Evolutionary conservation across 805 yeast species (phyloP), one percentile per base, ranked within the genome.

Genomic region (Nakazawaea wyomingensis): DNA sequence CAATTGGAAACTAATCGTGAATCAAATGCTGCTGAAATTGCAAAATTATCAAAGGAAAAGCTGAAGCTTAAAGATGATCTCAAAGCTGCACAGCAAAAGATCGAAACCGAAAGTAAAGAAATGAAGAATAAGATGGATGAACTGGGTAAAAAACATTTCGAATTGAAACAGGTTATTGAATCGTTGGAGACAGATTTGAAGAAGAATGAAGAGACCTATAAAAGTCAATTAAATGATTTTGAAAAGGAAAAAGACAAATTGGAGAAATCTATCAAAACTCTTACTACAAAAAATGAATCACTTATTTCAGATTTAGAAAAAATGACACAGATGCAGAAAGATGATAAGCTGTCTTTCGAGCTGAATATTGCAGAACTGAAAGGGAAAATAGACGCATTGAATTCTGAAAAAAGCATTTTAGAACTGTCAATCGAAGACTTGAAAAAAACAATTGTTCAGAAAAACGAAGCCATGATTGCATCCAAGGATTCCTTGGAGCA

Each of bases 161-260:
- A 32, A n/a, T 20, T 16, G 8, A 14, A 8, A 9, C 8, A 32
- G 35, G n/a, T 5, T 8, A 8, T 11, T 8, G 20, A 8, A 17
- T 6, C n/a, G n/a, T 19, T 16, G n/a, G 13, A 3, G 21, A 19
- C 22, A 16, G 13, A 32, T 9, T 7, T 17, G 16, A 10, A 9
- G n/a, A 20, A 32, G 21, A 8, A 14, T 14, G 22, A 9, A 9
- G 16, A 32, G n/a, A n/a, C n/a, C n/a, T n/a, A n/a, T n/a, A 24
- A 24, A 24, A 24, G 27, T 7, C 7, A 10, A 24, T 24, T 24
- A 24, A 24, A 11, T 29, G 24, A 14, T 18, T 37, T 13, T 14
- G 9, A 13, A 31, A 28, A 1, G n/a, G 61, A 56, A 19, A 59
- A 57, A 33, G 48, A 50, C 5, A 21, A 18, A 4, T 37, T 60